Percentiles rank a stretch among this genome's conserved stretches.
phyloP scores from a whole-genome alignment of 768 basidiomycete genomes.

The Pholiota conissans region DNA sequence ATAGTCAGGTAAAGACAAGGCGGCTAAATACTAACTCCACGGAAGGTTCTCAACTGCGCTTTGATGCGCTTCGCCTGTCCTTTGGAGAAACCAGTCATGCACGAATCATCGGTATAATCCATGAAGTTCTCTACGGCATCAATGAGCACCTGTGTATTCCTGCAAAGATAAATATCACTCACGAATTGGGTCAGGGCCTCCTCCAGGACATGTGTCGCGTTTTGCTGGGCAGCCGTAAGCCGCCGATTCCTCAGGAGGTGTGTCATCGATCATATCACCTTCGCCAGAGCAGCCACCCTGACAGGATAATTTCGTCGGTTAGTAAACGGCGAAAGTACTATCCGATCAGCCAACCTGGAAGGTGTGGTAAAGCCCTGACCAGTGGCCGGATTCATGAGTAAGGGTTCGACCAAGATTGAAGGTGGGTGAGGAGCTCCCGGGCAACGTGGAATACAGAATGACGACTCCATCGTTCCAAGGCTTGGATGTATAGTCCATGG shows the following conservation, averaged over 20 bases:
- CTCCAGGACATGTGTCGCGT: conserved; percentile 29
- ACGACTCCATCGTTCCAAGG: conserved; percentile 49
- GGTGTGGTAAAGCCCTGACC: conserved; percentile 58
- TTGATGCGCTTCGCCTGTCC: conserved; percentile 39
- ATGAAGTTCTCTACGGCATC: conserved; percentile 39
- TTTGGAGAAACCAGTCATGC: conserved; percentile 45
- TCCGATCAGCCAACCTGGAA: conserved; percentile 37
- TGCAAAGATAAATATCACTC: conserved; percentile 3
- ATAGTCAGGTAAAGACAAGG: background rate
- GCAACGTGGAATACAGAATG: conserved; percentile 37
- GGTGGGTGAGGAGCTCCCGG: conserved; percentile 36
- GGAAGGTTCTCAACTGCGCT: conserved; percentile 41
- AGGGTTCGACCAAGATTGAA: conserved; percentile 49
- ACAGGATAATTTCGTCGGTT: background rate
- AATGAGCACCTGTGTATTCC: background rate
- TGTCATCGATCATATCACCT: conserved; percentile 43
- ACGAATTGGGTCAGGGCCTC: conserved; percentile 36
- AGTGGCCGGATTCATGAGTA: conserved; percentile 57
- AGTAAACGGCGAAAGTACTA: background rate
- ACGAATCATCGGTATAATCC: conserved; percentile 47
- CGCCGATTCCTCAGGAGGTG: conserved; percentile 39
- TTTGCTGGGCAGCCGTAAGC: conserved; percentile 36
- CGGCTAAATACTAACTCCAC: conserved; percentile 23
- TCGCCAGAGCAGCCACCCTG: conserved; percentile 35
- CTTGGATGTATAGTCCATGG: conserved; percentile 34